These are phyloP conservation scores for Penicillium atrosanguineum DNA, from an alignment of 495 filamentous ascomycete genomes.

Conservation along the genomic window DNA sequence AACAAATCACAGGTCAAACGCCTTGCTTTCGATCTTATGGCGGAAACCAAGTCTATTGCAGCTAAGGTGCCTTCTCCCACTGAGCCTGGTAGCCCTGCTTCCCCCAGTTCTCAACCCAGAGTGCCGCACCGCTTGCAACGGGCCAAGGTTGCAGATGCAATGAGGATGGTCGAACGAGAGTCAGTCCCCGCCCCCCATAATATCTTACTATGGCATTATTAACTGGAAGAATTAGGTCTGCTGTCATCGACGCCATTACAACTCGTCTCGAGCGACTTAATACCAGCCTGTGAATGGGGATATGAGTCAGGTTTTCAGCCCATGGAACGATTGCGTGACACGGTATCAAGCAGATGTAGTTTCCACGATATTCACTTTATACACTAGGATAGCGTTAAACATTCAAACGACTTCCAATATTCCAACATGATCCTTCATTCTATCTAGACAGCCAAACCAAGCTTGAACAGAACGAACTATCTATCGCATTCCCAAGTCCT, in stretches of 20 bases:
- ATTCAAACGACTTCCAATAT: too few species aligned
- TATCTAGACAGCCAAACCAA: too few species aligned
- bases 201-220: conserved; percentile 3
- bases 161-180: conserved; percentile 70
- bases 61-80: conserved; percentile 24
- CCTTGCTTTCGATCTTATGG: conserved; percentile 50
- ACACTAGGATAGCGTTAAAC: too few species aligned
- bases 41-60: conserved; percentile 42
- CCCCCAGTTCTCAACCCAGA: conserved; percentile 35
- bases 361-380: too few species aligned
- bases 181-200: conserved; percentile 21
- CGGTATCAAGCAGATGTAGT: not conserved
- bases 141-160: conserved; percentile 66
- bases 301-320: not conserved
- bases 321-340: not conserved
- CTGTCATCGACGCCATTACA: conserved; percentile 41
- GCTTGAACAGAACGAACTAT: not conserved
- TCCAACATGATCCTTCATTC: too few species aligned
- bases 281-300: conserved; percentile 21
- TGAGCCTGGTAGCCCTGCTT: conserved; percentile 31
- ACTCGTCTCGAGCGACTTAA: conserved; percentile 40
- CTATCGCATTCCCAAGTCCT: conserved; percentile 7
- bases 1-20: conserved; percentile 39
- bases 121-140: conserved; percentile 67
- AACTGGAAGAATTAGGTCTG: conserved; percentile 25